Conservation (phyloP, 148 eudicot genomes). For the Chenopodium suecicum region DNA sequence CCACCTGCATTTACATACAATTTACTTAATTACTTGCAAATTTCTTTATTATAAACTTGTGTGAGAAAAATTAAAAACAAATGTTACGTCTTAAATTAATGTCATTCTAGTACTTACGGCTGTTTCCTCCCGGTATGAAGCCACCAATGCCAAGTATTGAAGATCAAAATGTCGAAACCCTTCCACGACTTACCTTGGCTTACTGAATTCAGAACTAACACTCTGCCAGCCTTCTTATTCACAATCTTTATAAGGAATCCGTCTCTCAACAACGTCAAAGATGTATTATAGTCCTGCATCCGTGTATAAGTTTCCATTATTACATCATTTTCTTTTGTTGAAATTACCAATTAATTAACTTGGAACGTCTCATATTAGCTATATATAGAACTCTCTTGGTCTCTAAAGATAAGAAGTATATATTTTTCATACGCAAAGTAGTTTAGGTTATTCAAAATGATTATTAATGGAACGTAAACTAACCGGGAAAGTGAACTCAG, state of each 20-base stretch:
- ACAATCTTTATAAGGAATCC: slow-evolving; percentile 50
- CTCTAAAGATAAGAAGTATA: not conserved
- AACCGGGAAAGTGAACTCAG: slow-evolving; percentile 43
- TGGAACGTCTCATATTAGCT: not conserved
- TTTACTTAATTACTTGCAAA: too few relatives aligned
- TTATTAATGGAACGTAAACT: slow-evolving; percentile 12
- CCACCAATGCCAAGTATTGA: slow-evolving; percentile 96
- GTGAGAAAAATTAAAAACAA: not conserved
- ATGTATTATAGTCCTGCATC: slow-evolving; percentile 40
- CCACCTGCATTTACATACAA: slow-evolving; percentile 34
- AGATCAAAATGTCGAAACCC: slow-evolving; percentile 49
- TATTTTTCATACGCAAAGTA: too few relatives aligned
- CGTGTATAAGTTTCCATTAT: not conserved
- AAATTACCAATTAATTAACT: too few relatives aligned
- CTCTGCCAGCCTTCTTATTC: slow-evolving; percentile 34
- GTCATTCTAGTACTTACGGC: slow-evolving; percentile 39
- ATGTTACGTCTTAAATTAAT: too few relatives aligned
- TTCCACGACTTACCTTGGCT: slow-evolving; percentile 39
- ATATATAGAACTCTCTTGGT: not conserved
- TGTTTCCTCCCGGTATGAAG: slow-evolving; percentile 26
- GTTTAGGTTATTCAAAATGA: too few relatives aligned
- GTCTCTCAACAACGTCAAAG: slow-evolving; percentile 45
- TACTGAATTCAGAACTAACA: slow-evolving; percentile 51
- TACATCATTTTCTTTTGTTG: too few relatives aligned
- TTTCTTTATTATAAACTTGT: too few relatives aligned